Evolutionary conservation across 2,329 filamentous ascomycete genomes (phyloP).

Genomic region (Dothideomycetidae sp.): DNA sequence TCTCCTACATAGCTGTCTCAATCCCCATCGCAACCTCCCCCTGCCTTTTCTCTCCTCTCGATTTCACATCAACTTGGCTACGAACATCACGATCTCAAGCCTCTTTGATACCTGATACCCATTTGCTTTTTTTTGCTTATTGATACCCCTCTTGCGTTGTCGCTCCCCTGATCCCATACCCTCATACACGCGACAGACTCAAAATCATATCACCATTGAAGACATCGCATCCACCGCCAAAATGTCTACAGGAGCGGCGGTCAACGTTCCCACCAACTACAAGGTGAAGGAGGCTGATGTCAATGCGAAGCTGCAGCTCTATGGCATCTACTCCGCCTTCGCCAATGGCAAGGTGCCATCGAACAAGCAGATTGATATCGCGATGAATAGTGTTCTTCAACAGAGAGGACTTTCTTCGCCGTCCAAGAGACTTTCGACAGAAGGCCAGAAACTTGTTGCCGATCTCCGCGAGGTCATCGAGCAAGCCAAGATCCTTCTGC

Average conservation of each 20-base stretch:
- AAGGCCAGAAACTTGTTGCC: constrained; percentile 63
- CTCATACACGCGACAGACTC: neutral
- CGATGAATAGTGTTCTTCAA: constrained; percentile 72
- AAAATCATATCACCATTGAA: neutral
- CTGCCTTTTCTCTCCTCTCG: neutral
- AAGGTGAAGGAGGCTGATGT: constrained; percentile 72
- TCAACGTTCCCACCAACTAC: constrained; percentile 60
- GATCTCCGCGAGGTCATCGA: constrained; percentile 70
- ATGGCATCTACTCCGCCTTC: constrained; percentile 79
- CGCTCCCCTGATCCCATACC: neutral
- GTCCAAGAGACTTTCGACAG: constrained; percentile 61
- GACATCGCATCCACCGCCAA: constrained; percentile 10
- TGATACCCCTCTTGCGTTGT: constrained; percentile 9
- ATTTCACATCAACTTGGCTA: neutral
- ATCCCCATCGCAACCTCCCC: neutral
- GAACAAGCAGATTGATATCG: constrained; percentile 94
- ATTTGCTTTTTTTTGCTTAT: constrained; percentile 7
- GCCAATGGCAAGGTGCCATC: constrained; percentile 81
- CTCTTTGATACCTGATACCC: constrained; percentile 6
- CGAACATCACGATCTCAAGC: constrained; percentile 1
- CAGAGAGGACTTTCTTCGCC: constrained; percentile 57
- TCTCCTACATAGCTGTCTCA: neutral
- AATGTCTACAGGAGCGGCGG: constrained; percentile 24
- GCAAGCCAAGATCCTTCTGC: constrained; percentile 67
- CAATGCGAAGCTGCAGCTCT: constrained; percentile 87